Conservation (phyloP, 1,284 basidiomycete genomes). For the Rhodotorula sp. region DNA sequence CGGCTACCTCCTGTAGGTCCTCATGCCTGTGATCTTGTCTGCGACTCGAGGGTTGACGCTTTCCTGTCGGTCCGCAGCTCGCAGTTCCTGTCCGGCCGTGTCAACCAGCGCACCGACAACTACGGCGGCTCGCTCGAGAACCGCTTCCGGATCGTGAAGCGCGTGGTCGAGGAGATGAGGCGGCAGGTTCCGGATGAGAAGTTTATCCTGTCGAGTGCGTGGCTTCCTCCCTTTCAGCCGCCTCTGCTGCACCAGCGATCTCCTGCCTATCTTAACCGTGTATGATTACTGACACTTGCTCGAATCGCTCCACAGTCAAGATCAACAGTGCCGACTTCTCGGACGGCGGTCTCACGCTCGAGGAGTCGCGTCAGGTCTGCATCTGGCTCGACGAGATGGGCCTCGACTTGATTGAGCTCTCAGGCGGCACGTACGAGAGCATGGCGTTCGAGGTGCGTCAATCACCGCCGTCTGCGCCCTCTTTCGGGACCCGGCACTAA, state of each 20-base stretch:
- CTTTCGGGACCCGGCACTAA: not conserved
- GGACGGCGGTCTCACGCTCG: constrained; percentile 52
- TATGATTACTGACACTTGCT: not conserved
- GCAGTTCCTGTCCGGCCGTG: constrained; percentile 48
- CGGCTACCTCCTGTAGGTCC: constrained; percentile 19
- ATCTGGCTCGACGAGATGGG: constrained; percentile 54
- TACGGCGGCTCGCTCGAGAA: constrained; percentile 55
- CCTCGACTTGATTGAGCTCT: constrained; percentile 60
- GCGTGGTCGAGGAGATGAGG: constrained; percentile 51
- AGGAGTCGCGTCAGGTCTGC: constrained; percentile 56
- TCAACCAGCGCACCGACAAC: constrained; percentile 53
- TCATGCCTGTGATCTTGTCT: too few relatives aligned
- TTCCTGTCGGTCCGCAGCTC: not conserved
- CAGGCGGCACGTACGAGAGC: constrained; percentile 56
- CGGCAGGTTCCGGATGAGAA: constrained; percentile 46
- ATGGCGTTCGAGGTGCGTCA: not conserved
- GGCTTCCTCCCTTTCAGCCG: not conserved
- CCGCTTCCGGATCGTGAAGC: constrained; percentile 51
- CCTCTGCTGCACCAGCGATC: too few relatives aligned
- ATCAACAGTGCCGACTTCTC: constrained; percentile 51
- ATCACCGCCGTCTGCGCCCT: too few relatives aligned
- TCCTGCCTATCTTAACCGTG: too few relatives aligned
- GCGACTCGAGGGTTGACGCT: too few relatives aligned
- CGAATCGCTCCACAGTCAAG: not conserved
- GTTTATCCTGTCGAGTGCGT: constrained; percentile 56